Evolutionary conservation across 345 rosid species (phyloP), one percentile per base, ranked within the genome.

Genomic region (Carallia pectinifolia): DNA sequence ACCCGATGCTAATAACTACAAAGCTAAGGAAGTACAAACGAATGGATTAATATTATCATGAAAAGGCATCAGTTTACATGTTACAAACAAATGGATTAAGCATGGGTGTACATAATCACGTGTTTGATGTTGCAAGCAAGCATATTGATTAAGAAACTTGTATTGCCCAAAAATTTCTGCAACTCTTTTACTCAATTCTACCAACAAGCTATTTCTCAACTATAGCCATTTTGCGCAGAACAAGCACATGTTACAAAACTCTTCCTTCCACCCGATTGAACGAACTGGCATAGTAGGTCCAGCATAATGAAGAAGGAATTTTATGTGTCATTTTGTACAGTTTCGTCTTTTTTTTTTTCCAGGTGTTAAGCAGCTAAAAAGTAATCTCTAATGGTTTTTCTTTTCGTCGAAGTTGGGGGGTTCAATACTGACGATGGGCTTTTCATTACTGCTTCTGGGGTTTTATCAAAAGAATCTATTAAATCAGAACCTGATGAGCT

Each of bases 361-460:
- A 3, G 53, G 6, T n/a, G 62, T 47, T 65, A 80, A 65, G 86
- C 74, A 66, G 83, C 84, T 30, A 85, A 69, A 64, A 95, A 92
- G 81, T 95, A 95, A 82, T 95, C 97, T 50, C 90, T 82, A 70
- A 95, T 92, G 10, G 96, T 95, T 82, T 80, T 87, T 67, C 97
- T 83, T 87, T 87, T 91, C 79, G 85, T 77, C 0, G 97, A 92
- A 75, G 96, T 86, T 71, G 94, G 99, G 48, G 92, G 96, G 59
- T 83, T 89, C 79, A 92, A 68, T 15, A 95, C 97, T 48, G 97
- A 95, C 55, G 90, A 84, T 44, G 99, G 99, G 76, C 97, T 90
- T 53, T 78, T 62, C 74, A 64, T 52, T 30, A 62, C 74, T 64
- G 74, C 78, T 82, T 90, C 88, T 58, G 91, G 96, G 33, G 93